Base-by-base conservation (phyloP, 2,329 filamentous ascomycete genomes). In the Coleophoma crateriformis region DNA sequence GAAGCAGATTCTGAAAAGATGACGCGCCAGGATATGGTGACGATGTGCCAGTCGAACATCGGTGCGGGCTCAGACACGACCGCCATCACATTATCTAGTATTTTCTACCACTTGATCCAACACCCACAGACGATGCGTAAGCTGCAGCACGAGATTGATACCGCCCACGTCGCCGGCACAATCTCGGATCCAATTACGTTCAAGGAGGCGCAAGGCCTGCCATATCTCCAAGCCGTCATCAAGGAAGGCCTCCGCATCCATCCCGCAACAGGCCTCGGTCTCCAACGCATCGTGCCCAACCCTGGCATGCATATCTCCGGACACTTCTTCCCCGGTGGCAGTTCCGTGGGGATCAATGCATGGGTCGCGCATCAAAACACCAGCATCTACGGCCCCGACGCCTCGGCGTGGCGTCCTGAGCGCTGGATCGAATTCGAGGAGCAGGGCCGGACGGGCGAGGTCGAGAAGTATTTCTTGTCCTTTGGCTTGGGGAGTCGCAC, bases 241-340 rank as follows among this genome's bases (percentile, higher is more conserved):
- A 77, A 78, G 46, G 77, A 81, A 57, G 71, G 73, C 0, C 60
- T 80, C 15, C 70, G 78, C 13, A 62, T 81, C 17, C 71, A 77
- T 44, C 69, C 75, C 0, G 71, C 73, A 0, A 70, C 70, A 0
- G 75, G 73, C 3, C 60, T 78, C 12, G 71, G 73, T 2, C 59
- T 78, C n/a, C 72, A 72, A 56, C 66, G 76, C 5, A 65, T 69
- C 0, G 74, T 78, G 0, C 73, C 75, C 0, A 51, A 64, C 7
- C 69, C 66, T 0, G 76, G 77, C 0, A 64, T 65, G 0, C 65
- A 68, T 10, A 65, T 79, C 5, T 63, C 65, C 2, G 67, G 68
- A 40, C 65, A 61, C 7, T 68, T 64, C 50, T 70, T 78, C 47
- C 69, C 72, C 0, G 63, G 61, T 3, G 71, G 73, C 3, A 64